Base-by-base conservation (phyloP, 176 grass and related monocot species). In the Musa itinerans region DNA sequence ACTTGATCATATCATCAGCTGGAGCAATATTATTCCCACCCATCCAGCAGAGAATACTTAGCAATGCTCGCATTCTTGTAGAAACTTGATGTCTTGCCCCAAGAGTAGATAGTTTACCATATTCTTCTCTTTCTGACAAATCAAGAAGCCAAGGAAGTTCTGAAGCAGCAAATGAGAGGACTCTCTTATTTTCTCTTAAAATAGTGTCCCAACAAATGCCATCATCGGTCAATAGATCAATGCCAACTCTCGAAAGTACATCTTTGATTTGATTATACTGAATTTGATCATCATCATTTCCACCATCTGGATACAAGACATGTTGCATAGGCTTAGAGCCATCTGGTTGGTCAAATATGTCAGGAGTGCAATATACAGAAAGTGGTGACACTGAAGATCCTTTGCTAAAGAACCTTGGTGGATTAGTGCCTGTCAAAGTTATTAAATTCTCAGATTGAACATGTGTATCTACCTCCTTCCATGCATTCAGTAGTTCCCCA, bases 71-170 rank as follows among this genome's bases (percentile, higher is more conserved):
- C 50, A 83, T 78, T 85, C 82, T 88, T 59, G 68, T 76, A 72
- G 84, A 90, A 71, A 89, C 85, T 67, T 51, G 76, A 85, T 78
- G 68, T 79, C 78, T 87, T 68, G 77, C 73, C 50, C 49, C 53
- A 14, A 11, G 77, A 83, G 59, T 65, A 26, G 78, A 48, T 19
- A 73, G 83, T 83, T 90, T 84, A 76, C 71, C 62, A 34, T 82
- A 78, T 14, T 78, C 63, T 88, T 84, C 83, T 74, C 78, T 81
- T 66, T 83, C 68, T 65, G 79, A 90, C 61, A 97, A 87, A 58
- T 97, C 79, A 69, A 93, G 82, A 71, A 97, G 86, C 94, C 94
- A 90, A 77, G 87, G 88, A 76, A 97, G 87, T 82, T 91, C 86
- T 70, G 81, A 67, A 72, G 85, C 79, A 68, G 75, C 83, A 29